These are phyloP conservation scores for Lycium ferocissimum DNA, from an alignment of 257 asterid genomes.

Conservation along the genomic window DNA sequence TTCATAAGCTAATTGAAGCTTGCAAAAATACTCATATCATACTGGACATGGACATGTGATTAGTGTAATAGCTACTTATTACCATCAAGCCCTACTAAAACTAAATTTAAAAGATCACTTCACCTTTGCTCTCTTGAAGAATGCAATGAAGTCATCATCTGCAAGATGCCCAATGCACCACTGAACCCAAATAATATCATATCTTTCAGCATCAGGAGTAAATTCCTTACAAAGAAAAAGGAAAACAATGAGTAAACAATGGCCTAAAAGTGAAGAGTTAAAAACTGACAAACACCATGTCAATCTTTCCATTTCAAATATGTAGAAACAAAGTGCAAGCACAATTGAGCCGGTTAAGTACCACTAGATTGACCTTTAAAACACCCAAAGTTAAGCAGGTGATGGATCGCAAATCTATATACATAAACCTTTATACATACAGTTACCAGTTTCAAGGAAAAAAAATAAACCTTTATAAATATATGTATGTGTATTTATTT, in stretches of 20 bases:
- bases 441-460: no score
- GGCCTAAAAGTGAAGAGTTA: conserved; percentile 8
- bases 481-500: neutral
- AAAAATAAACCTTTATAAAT: neutral
- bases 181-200: conserved; percentile 93
- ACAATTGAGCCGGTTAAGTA: neutral
- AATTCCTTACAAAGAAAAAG: conserved; percentile 62
- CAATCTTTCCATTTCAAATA: neutral
- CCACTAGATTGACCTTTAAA: conserved; percentile 21
- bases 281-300: neutral
- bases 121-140: conserved; percentile 90
- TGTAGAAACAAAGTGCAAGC: conserved; percentile 26
- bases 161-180: conserved; percentile 99
- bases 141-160: conserved; percentile 85
- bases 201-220: conserved; percentile 83
- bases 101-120: conserved; percentile 27
- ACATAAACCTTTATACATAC: no score
- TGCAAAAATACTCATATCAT: neutral
- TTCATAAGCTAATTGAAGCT: conserved; percentile 1
- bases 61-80: conserved; percentile 21
- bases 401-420: neutral
- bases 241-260: conserved; percentile 28
- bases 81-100: conserved; percentile 4
- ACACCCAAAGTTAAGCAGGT: conserved; percentile 10
- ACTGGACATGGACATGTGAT: neutral